These are phyloP conservation scores for Aspergillus eucalypticola DNA, from an alignment of 2,329 filamentous ascomycete genomes.

Conservation along the genomic window DNA sequence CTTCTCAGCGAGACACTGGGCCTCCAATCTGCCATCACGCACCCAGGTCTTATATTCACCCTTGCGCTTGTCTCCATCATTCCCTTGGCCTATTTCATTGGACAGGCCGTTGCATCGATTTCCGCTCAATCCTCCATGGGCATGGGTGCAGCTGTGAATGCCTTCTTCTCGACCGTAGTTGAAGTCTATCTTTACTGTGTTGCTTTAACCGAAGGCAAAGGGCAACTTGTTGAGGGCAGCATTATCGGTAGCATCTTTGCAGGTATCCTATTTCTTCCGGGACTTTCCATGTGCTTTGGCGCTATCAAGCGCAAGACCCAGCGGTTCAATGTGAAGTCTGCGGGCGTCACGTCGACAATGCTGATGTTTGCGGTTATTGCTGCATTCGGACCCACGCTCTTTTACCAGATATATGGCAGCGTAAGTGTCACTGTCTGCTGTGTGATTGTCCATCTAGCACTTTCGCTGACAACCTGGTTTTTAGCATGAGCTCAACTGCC, in stretches of 20 bases:
- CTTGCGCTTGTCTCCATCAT: constrained; percentile 89
- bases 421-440: constrained; percentile 46
- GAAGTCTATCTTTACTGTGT: constrained; percentile 98
- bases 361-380: constrained; percentile 92
- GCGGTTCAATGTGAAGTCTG: constrained; percentile 94
- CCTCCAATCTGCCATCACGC: constrained; percentile 72
- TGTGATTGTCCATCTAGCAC: neutral
- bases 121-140: constrained; percentile 99
- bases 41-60: constrained; percentile 81
- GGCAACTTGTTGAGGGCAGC: constrained; percentile 89
- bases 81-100: constrained; percentile 95
- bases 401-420: constrained; percentile 98
- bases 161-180: constrained; percentile 95
- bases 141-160: constrained; percentile 92
- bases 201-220: constrained; percentile 88
- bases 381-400: constrained; percentile 91
- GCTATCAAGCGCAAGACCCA: constrained; percentile 98
- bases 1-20: constrained; percentile 70
- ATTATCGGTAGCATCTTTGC: constrained; percentile 98
- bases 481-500: constrained; percentile 87
- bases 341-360: constrained; percentile 97
- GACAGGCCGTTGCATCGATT: constrained; percentile 96
- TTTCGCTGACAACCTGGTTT: constrained; percentile 30
- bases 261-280: constrained; percentile 90
- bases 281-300: constrained; percentile 97